Base-by-base conservation (phyloP, 1,139 yeast species). In the Arxiozyma heterogenica region DNA sequence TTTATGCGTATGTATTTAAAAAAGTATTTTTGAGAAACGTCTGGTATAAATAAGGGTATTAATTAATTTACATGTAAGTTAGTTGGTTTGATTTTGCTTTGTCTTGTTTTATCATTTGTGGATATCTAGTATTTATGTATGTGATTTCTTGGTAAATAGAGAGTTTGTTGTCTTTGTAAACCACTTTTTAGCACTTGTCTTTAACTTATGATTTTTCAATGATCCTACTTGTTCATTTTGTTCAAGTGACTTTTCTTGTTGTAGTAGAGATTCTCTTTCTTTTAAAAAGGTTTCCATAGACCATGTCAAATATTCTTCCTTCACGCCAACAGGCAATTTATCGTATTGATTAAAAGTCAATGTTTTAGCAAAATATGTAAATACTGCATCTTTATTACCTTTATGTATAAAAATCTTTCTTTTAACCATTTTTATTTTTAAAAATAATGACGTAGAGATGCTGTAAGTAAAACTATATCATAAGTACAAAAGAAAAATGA, bases 231-330 rank as follows among this genome's bases (percentile, higher is more conserved):
- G n/a, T 23, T 34, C 17, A 25, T 11, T 18, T 34, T 20, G n/a
- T 18, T 20, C 44, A 9, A 25, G 15, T n/a, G 22, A 6, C 12
- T 43, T 5, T 22, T 34, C 30, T 42, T 50, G 49, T 25, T 23
- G 21, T n/a, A 48, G 23, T 12, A 52, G 25, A 8, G 41, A 18
- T 25, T 25, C 30, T 25, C 50, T 44, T 44, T 52, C 49, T 23
- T 42, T 52, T 17, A 39, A 7, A 23, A 52, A 52, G 4, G 49
- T 44, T 17, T 49, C 49, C 49, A 46, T 44, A 4, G 51, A 49
- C 54, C 54, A 52, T 4, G 27, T 43, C n/a, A 52, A 42, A 49
- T 52, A 49, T 22, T 38, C 39, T 8, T 52, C 52, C 30, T 49
- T 41, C 9, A 52, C 46, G 4, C 41, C 27, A 15, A 23, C 15